These are phyloP conservation scores for Phytopythium sindhum DNA, from an alignment of 352 stramenopile genomes.

Conservation along the genomic window DNA sequence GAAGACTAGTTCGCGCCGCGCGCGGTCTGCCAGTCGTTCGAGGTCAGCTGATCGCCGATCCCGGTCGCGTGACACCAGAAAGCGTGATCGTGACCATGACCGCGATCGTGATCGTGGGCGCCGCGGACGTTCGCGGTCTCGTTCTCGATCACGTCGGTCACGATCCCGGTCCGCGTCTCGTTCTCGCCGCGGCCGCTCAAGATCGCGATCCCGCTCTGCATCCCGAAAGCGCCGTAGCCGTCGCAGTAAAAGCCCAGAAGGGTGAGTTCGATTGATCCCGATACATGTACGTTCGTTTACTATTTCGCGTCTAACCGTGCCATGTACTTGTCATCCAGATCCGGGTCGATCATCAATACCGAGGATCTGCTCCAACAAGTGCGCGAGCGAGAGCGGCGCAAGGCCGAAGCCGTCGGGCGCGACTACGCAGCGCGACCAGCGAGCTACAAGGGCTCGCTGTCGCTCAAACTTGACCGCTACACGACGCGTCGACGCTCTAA, in stretches of 20 bases:
- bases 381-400: constrained; percentile 87
- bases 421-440: constrained; percentile 89
- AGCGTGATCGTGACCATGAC: constrained; percentile 20
- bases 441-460: constrained; percentile 92
- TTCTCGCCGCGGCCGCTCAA: constrained; percentile 30
- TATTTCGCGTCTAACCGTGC: constrained; percentile 3
- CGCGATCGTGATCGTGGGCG: constrained; percentile 25
- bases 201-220: constrained; percentile 32
- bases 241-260: constrained; percentile 19
- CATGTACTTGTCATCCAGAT: constrained; percentile 5
- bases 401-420: constrained; percentile 82
- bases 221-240: constrained; percentile 29
- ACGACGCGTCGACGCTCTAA: constrained; percentile 68
- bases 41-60: constrained; percentile 29
- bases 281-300: constrained; percentile 3
- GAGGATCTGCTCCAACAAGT: constrained; percentile 91
- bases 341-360: constrained; percentile 28
- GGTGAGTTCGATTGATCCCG: constrained; percentile 4
- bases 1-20: constrained; percentile 13
- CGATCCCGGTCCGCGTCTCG: constrained; percentile 45
- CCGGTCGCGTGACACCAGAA: constrained; percentile 21
- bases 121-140: constrained; percentile 29
- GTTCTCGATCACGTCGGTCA: constrained; percentile 26
- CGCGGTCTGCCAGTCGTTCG: constrained; percentile 31
- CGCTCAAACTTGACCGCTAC: constrained; percentile 88